These are phyloP conservation scores for Ustilago cynodontis DNA, from an alignment of 1,284 basidiomycete species.

Conservation along the genomic window DNA sequence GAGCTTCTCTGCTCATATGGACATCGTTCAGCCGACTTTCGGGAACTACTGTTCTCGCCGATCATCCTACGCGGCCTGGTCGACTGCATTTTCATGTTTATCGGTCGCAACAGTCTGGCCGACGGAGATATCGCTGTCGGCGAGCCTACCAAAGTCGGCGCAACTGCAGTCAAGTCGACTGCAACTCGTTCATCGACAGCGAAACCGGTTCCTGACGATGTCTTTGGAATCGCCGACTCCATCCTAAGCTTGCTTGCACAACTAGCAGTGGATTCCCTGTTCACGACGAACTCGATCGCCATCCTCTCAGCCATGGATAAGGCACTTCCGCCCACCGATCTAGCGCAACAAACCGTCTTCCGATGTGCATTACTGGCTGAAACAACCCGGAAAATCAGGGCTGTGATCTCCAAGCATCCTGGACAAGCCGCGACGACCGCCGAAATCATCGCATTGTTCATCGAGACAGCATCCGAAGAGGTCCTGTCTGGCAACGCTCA, in stretches of 20 bases:
- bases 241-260: conserved; percentile 44
- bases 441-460: conserved; percentile 33
- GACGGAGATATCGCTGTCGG: background rate
- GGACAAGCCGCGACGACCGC: conserved; percentile 10
- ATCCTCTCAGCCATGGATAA: conserved; percentile 43
- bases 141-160: background rate
- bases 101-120: background rate
- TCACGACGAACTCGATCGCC: conserved; percentile 43
- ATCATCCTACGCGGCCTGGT: conserved; percentile 56
- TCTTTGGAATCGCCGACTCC: conserved; percentile 17
- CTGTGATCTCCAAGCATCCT: conserved; percentile 13
- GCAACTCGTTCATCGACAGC: background rate
- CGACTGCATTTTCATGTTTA: conserved; percentile 48
- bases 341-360: conserved; percentile 43
- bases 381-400: conserved; percentile 14
- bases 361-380: conserved; percentile 29
- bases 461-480: conserved; percentile 53
- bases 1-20: conserved; percentile 48
- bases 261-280: conserved; percentile 43
- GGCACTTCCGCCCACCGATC: conserved; percentile 48
- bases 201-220: background rate
- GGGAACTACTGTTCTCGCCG: conserved; percentile 60
- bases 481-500: conserved; percentile 22
- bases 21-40: conserved; percentile 19
- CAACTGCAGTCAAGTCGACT: background rate